A percentile compares a stretch with the other conserved stretches of the same genome.
These are phyloP conservation scores for Dioscorea dumetorum DNA, from an alignment of 106 monocot species.

Conservation along the genomic window DNA sequence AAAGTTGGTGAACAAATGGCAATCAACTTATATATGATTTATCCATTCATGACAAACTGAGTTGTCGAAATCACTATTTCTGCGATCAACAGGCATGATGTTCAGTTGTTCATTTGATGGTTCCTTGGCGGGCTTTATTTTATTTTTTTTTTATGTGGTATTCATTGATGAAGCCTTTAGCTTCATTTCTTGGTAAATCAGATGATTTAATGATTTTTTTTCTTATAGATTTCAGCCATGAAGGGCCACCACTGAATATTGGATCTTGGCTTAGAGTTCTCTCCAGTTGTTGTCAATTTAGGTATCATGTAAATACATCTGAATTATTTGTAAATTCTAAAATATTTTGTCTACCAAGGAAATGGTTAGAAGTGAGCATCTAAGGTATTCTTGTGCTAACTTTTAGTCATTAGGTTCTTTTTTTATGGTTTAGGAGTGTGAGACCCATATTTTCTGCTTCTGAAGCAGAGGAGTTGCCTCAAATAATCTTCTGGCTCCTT, in stretches of 20 bases:
- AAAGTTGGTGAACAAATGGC: too few species aligned
- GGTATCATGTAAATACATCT: constrained; percentile 37
- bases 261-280: constrained; percentile 70
- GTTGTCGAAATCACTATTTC: too few species aligned
- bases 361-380: too few species aligned
- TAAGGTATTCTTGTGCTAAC: too few species aligned
- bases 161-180: not conserved
- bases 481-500: constrained; percentile 37
- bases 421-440: constrained; percentile 28
- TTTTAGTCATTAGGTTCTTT: not conserved
- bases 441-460: constrained; percentile 41
- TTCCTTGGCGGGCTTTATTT: too few species aligned
- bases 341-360: not conserved
- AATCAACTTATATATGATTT: too few species aligned
- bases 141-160: too few species aligned
- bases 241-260: constrained; percentile 79
- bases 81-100: too few species aligned
- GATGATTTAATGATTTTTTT: not conserved
- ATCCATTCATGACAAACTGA: too few species aligned
- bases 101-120: too few species aligned
- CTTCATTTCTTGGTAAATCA: not conserved
- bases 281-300: constrained; percentile 55
- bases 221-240: constrained; percentile 26
- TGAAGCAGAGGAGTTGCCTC: constrained; percentile 73
- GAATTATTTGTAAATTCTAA: not conserved